Base-by-base conservation (phyloP, 257 asterid genomes). In the Solanum sejunctum region DNA sequence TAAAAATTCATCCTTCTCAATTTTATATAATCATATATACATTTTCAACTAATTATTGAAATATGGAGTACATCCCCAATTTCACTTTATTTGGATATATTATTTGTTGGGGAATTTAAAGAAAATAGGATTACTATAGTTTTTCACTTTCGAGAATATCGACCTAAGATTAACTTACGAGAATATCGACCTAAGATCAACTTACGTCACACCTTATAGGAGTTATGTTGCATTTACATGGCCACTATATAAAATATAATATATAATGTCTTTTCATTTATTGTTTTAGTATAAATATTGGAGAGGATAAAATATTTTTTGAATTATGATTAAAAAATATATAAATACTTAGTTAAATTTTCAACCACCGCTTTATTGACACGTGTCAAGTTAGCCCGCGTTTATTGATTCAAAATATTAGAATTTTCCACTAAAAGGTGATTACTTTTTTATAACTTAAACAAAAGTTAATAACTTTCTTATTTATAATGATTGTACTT, bases 401-500 rank as follows among this genome's bases (percentile, higher is more conserved):
- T n/a, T 54, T 75, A 71, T 82, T 83, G 5, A 83, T 85, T 87
- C 84, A 69, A 78, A 28, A 85, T 26, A 39, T 43, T 64, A 77
- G 13, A 78, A 85, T 26, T 77, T 77, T 49, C 63, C 0, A 51
- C 82, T 66, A 82, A 87, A 87, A 69, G 70, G 67, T n/a, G 21
- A 1, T 20, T 60, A 61, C 67, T 83, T 69, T 28, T 85, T 58
- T 43, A 77, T 49, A 63, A 64, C 85, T 81, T 58, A 75, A 84
- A 84, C n/a, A 80, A 88, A 86, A 81, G 69, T 18, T 57, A 18
- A 28, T 41, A 58, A 67, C 86, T 86, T 90, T 88, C 91, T 84
- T 81, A 83, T 67, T 8, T 77, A 21, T 28, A 71, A 92, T 92
- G 86, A 92, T 92, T 87, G 87, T 70, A 84, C 89, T 8, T 58